Conservation (phyloP, 257 asterid genomes). For the Ligustrum vulgare region DNA sequence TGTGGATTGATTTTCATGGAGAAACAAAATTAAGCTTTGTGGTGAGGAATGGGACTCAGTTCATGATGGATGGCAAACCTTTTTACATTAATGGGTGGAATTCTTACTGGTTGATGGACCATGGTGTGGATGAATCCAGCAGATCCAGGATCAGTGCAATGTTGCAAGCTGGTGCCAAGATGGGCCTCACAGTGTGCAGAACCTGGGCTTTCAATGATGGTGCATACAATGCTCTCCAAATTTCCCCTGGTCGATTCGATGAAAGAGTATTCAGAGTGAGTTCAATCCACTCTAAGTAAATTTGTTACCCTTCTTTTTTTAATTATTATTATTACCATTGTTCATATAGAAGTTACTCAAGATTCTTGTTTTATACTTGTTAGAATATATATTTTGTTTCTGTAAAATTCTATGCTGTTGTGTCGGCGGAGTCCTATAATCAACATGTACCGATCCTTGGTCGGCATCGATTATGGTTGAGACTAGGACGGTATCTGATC, state of each 20-base stretch:
- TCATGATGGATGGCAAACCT: constrained; percentile 76
- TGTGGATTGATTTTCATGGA: constrained; percentile 48
- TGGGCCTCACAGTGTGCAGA: constrained; percentile 96
- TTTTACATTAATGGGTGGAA: constrained; percentile 97
- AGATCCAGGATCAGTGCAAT: constrained; percentile 61
- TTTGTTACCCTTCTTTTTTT: no score
- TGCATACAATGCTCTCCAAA: constrained; percentile 85
- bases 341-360: not conserved
- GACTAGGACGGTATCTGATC: no score
- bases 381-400: no score
- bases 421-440: not conserved
- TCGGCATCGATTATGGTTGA: no score
- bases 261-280: constrained; percentile 88
- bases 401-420: not conserved
- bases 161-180: constrained; percentile 79
- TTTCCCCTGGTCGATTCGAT: constrained; percentile 84
- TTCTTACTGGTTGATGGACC: constrained; percentile 98
- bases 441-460: no score
- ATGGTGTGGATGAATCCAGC: constrained; percentile 68
- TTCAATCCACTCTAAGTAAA: no score
- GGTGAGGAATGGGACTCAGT: constrained; percentile 94
- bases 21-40: constrained; percentile 67
- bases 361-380: not conserved
- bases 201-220: constrained; percentile 99
- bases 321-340: not conserved